Evolutionary conservation across 805 yeast species (phyloP).

Genomic region (Saccharomyces jurei): DNA sequence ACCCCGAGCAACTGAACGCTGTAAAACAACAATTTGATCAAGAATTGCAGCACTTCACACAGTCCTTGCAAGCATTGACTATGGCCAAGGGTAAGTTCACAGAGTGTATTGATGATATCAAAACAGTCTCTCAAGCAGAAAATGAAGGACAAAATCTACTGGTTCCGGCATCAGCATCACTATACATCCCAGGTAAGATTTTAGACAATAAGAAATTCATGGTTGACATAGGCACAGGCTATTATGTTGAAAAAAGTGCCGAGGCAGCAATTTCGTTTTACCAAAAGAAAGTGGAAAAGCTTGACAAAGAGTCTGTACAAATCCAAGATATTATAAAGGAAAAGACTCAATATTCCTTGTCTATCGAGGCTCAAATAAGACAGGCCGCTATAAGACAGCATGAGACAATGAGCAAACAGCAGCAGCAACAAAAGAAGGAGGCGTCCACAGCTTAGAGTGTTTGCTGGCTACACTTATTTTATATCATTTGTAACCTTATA

Average conservation of each 20-base stretch:
- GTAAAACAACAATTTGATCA: conserved; percentile 76
- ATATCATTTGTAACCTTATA: not conserved
- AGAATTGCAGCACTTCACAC: conserved; percentile 78
- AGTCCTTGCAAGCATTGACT: conserved; percentile 73
- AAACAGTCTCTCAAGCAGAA: conserved; percentile 37
- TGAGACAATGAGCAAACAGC: conserved; percentile 11
- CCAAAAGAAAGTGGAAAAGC: conserved; percentile 60
- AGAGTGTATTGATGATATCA: conserved; percentile 71
- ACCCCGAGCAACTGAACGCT: conserved; percentile 77
- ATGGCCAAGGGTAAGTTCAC: conserved; percentile 75
- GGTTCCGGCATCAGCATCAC: conserved; percentile 81
- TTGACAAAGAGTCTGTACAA: conserved; percentile 65
- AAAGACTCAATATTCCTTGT: conserved; percentile 44
- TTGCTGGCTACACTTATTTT: conserved; percentile 12
- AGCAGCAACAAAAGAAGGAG: conserved; percentile 1
- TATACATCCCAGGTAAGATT: conserved; percentile 82
- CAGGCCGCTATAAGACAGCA: conserved; percentile 19
- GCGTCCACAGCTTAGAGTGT: conserved; percentile 32
- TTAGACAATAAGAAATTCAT: conserved; percentile 58
- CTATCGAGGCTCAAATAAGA: conserved; percentile 28
- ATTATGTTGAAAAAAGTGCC: conserved; percentile 73
- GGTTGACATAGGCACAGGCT: conserved; percentile 95
- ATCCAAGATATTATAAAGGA: conserved; percentile 67
- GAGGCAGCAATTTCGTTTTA: conserved; percentile 65
- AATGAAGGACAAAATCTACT: conserved; percentile 47